phyloP scores from a whole-genome alignment of 2,329 filamentous ascomycete genomes.

The Pseudocercospora pini-densiflorae region DNA sequence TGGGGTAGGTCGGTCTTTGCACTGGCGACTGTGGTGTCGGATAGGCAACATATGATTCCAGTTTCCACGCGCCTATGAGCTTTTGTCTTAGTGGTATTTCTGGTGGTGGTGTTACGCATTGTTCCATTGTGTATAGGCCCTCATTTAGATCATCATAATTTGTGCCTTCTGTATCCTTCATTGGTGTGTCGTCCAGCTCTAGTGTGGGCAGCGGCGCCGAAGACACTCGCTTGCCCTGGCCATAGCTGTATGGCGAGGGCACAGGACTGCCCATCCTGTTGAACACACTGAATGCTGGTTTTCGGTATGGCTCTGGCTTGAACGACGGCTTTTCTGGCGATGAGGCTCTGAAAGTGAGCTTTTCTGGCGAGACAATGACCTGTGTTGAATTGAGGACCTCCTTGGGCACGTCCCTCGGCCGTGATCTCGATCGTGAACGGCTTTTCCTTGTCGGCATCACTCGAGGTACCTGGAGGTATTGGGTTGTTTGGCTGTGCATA shows the following conservation, averaged over 20 bases:
- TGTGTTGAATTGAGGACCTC: slow-evolving; percentile 32
- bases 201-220: slow-evolving; percentile 19
- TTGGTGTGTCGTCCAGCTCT: slow-evolving; percentile 21
- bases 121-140: slow-evolving; percentile 40
- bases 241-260: slow-evolving; percentile 24
- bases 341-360: slow-evolving; percentile 31
- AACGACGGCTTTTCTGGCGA: slow-evolving; percentile 25
- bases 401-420: slow-evolving; percentile 29
- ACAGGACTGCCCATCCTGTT: slow-evolving; percentile 19
- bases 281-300: slow-evolving; percentile 18
- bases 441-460: slow-evolving; percentile 38
- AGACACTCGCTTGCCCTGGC: slow-evolving; percentile 10
- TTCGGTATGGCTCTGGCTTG: slow-evolving; percentile 27
- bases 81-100: slow-evolving; percentile 37
- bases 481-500: slow-evolving; percentile 29
- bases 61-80: slow-evolving; percentile 43
- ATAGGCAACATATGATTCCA: slow-evolving; percentile 46
- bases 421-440: slow-evolving; percentile 39
- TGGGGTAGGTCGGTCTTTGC: slow-evolving; percentile 42
- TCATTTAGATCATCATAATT: slow-evolving; percentile 41
- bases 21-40: slow-evolving; percentile 42
- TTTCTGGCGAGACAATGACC: slow-evolving; percentile 31
- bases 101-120: slow-evolving; percentile 36
- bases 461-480: slow-evolving; percentile 45
- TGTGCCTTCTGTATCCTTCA: slow-evolving; percentile 28